Percentiles rank a stretch among this genome's conserved stretches.
phyloP scores from a whole-genome alignment of 75 land plant genomes.

The Adiantum capillusveneris region DNA sequence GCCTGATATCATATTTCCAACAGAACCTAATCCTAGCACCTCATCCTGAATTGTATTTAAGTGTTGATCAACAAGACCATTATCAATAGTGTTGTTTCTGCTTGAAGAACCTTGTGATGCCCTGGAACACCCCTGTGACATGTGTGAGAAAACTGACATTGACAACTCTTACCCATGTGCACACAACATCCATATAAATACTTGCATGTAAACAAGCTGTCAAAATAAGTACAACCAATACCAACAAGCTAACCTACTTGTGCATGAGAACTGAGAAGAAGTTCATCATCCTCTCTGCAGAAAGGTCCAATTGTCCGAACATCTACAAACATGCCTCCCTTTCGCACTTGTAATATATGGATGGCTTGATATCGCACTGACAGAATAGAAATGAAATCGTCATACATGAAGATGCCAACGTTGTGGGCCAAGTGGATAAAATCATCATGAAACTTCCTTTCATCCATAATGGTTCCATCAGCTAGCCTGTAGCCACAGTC shows the following conservation, averaged over 20 bases:
- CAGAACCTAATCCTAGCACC: too few relatives aligned
- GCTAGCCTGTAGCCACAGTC: conserved; percentile 43
- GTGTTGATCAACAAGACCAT: too few relatives aligned
- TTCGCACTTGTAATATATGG: conserved; percentile 79
- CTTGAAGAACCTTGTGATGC: too few relatives aligned
- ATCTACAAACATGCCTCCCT: conserved; percentile 72
- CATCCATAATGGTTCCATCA: conserved; percentile 76
- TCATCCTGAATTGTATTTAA: too few relatives aligned
- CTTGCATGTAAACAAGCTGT: neutral
- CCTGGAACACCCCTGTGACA: too few relatives aligned
- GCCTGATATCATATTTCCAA: too few relatives aligned
- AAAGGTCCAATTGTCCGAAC: conserved; percentile 73
- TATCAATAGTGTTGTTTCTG: too few relatives aligned
- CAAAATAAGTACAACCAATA: neutral
- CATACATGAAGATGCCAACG: conserved; percentile 81
- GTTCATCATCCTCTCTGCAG: conserved; percentile 93
- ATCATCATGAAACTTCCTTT: conserved; percentile 67
- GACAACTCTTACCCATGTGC: too few relatives aligned
- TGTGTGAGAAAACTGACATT: too few relatives aligned
- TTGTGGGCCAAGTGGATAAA: conserved; percentile 68
- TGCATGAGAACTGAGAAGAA: conserved; percentile 64
- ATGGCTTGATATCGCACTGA: conserved; percentile 81
- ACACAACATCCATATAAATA: too few relatives aligned
- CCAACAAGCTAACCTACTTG: conserved; percentile 38
- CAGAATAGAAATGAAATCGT: conserved; percentile 72